A percentile compares a stretch with the other conserved stretches of the same genome.
phyloP scores from a whole-genome alignment of 1,139 yeast species.

The Williopsis jadinii region DNA sequence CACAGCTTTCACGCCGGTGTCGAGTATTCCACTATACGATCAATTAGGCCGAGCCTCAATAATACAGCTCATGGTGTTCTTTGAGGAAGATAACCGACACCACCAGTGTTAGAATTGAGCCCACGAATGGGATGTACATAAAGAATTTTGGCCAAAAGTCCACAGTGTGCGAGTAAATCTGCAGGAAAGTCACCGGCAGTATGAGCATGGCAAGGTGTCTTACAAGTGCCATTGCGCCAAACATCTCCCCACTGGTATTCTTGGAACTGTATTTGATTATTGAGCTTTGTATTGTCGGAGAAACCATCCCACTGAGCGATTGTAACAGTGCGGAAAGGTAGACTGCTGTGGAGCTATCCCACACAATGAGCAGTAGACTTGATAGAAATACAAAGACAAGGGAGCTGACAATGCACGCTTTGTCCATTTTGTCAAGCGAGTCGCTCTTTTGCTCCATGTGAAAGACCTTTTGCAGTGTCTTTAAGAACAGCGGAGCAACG shows the following conservation, averaged over 20 bases:
- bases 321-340: slow-evolving; percentile 24
- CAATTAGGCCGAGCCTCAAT: too few species aligned
- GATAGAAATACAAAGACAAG: slow-evolving; percentile 26
- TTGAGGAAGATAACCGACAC: slow-evolving; percentile 8
- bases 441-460: slow-evolving; percentile 9
- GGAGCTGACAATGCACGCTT: slow-evolving; percentile 20
- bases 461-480: slow-evolving; percentile 6
- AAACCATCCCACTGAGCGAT: slow-evolving; percentile 32
- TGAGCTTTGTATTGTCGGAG: slow-evolving; percentile 41
- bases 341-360: slow-evolving; percentile 12
- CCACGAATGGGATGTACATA: slow-evolving; percentile 16
- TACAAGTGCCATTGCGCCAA: slow-evolving; percentile 44
- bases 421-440: slow-evolving; percentile 39
- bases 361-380: slow-evolving; percentile 19
- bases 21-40: too few species aligned
- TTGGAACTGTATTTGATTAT: slow-evolving; percentile 40
- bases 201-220: slow-evolving; percentile 34
- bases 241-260: slow-evolving; percentile 43
- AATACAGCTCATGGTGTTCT: too few species aligned
- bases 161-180: slow-evolving; percentile 34
- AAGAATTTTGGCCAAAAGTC: slow-evolving; percentile 25
- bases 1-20: background rate
- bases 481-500: slow-evolving; percentile 32
- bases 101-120: slow-evolving; percentile 14
- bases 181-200: slow-evolving; percentile 34